Evolutionary conservation across 1,284 basidiomycete genomes (phyloP).

Genomic region (Bondarzewia mesenterica): DNA sequence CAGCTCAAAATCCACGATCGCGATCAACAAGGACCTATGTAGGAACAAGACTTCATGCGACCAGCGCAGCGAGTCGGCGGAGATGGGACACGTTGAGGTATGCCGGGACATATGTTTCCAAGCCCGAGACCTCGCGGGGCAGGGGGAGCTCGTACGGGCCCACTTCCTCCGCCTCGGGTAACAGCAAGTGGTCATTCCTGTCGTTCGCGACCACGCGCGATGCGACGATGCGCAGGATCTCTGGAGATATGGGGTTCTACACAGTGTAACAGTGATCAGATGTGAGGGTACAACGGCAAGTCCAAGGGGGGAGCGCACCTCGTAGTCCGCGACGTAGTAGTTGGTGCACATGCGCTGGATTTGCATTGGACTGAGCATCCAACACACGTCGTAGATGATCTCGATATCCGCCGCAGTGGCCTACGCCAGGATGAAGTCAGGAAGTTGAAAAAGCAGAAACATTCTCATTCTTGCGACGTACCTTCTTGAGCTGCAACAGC

Average conservation of each 20-base stretch:
- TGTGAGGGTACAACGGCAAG: too few relatives aligned
- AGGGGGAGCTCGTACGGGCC: conserved; percentile 85
- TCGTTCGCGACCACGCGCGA: conserved; percentile 91
- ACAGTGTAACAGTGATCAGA: conserved; percentile 9
- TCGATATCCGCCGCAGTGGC: conserved; percentile 91
- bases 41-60: conserved; percentile 45
- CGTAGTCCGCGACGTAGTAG: conserved; percentile 98
- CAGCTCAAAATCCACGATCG: too few relatives aligned
- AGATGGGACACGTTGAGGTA: conserved; percentile 82
- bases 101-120: conserved; percentile 85
- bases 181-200: conserved; percentile 89
- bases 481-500: conserved; percentile 97
- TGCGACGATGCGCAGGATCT: conserved; percentile 94
- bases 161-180: conserved; percentile 94
- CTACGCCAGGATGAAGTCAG: conserved; percentile 29
- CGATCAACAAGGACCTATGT: background rate
- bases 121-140: conserved; percentile 79
- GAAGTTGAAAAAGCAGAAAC: background rate
- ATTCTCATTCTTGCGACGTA: conserved; percentile 18
- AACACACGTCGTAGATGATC: conserved; percentile 98
- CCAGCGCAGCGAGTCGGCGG: conserved; percentile 73
- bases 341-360: conserved; percentile 98
- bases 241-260: conserved; percentile 91
- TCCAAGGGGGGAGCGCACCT: conserved; percentile 43
- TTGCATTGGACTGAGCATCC: conserved; percentile 99